Percentiles rank a stretch among this genome's conserved stretches.
Conservation (phyloP, 2,329 filamentous ascomycete genomes). For the Ceratocystiopsis sp. region DNA sequence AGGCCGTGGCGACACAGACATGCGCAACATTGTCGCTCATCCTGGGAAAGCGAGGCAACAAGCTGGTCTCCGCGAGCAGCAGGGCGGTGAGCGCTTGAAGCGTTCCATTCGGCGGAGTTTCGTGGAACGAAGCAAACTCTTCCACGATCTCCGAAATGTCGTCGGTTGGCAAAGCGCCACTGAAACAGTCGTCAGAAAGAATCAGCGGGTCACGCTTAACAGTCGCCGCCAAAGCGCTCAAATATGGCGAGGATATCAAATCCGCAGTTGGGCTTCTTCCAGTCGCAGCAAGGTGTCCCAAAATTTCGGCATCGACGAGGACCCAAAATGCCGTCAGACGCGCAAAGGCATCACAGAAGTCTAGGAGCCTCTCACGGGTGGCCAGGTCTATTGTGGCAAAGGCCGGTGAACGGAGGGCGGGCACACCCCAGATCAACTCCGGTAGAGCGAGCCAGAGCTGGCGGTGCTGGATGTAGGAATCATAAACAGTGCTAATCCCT, state of each 20-base stretch:
- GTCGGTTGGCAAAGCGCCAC: conserved; percentile 1
- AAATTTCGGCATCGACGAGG: conserved; percentile 26
- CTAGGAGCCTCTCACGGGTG: conserved; percentile 18
- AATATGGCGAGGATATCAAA: conserved; percentile 26
- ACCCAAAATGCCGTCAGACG: conserved; percentile 35
- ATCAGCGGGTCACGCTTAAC: conserved; percentile 11
- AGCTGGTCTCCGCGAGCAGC: conserved; percentile 20
- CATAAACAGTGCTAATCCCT: conserved; percentile 19
- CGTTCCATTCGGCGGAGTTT: conserved; percentile 19
- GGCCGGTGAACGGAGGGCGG: conserved; percentile 3
- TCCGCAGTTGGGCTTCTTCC: conserved; percentile 20
- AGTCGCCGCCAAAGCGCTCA: conserved; percentile 26
- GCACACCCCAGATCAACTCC: conserved; percentile 23
- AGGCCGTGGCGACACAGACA: conserved; percentile 19
- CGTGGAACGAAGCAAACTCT: conserved; percentile 22
- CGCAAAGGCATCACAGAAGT: conserved; percentile 26
- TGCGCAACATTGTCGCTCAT: conserved; percentile 25
- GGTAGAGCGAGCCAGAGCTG: conserved; percentile 37
- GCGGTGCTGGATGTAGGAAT: conserved; percentile 26
- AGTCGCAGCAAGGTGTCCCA: conserved; percentile 12
- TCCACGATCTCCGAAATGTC: conserved; percentile 25
- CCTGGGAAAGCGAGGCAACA: conserved; percentile 29
- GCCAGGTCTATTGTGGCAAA: conserved; percentile 6
- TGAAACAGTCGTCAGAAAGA: conserved; percentile 12
- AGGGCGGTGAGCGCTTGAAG: conserved; percentile 26